phyloP scores from a whole-genome alignment of 2,329 filamentous ascomycete genomes.

The Alternaria angustiovoidea region DNA sequence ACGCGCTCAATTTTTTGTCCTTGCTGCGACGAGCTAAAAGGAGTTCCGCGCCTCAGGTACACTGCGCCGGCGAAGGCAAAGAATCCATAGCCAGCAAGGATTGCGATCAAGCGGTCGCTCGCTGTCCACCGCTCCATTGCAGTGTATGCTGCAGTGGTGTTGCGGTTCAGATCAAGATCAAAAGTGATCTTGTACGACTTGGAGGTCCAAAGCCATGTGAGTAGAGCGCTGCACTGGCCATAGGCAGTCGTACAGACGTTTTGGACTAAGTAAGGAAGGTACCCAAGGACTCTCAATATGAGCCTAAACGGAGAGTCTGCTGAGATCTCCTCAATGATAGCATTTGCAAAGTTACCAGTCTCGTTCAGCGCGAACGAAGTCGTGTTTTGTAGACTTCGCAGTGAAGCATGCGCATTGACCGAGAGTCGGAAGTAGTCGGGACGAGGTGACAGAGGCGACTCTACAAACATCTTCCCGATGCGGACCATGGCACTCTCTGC shows the following conservation, averaged over 20 bases:
- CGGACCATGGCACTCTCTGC: constrained; percentile 47
- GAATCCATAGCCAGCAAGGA: constrained; percentile 81
- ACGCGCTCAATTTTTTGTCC: constrained; percentile 72
- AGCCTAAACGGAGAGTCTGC: constrained; percentile 29
- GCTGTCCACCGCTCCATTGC: constrained; percentile 56
- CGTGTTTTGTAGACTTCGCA: constrained; percentile 49
- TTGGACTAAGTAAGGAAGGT: constrained; percentile 24
- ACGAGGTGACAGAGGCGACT: constrained; percentile 37
- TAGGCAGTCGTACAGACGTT: constrained; percentile 12
- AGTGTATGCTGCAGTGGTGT: constrained; percentile 27
- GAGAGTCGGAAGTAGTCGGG: constrained; percentile 49
- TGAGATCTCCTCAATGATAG: constrained; percentile 37
- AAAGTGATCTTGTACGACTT: constrained; percentile 51
- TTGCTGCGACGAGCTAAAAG: constrained; percentile 67
- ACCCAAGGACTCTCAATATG: constrained; percentile 25
- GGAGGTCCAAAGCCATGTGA: constrained; percentile 41
- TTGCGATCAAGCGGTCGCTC: constrained; percentile 72
- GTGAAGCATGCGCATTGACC: constrained; percentile 47
- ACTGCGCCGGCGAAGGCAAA: constrained; percentile 77
- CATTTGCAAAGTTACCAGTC: constrained; percentile 35
- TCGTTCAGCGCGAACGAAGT: constrained; percentile 46
- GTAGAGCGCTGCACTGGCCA: constrained; percentile 19
- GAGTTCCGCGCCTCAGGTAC: constrained; percentile 77
- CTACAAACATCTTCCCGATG: constrained; percentile 41
- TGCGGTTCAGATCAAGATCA: constrained; percentile 39